Evolutionary conservation across 176 grass and related monocot species (phyloP).

Genomic region (Paspalum notatum): DNA sequence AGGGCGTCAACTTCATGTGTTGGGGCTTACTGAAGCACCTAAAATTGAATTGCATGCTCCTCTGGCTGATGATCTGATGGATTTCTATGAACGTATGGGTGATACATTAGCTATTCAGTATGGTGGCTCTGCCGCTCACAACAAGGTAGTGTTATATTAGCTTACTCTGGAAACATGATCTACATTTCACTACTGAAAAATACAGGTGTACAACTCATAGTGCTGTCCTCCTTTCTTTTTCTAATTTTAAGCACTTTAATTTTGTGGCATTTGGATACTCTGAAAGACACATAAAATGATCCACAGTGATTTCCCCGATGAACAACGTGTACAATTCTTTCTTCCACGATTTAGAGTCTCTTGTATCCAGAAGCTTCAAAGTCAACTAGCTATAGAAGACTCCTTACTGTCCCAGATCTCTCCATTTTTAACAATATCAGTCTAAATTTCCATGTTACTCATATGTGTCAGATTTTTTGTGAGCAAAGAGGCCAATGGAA

Average conservation of each 20-base stretch:
- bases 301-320: not conserved
- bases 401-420: not conserved
- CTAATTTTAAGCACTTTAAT: not conserved
- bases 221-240: not conserved
- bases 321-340: slow-evolving; percentile 3
- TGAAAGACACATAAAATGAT: slow-evolving; percentile 17
- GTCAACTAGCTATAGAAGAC: not conserved
- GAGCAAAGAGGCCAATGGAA: slow-evolving; percentile 97
- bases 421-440: not conserved
- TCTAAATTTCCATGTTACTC: slow-evolving; percentile 31
- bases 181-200: slow-evolving; percentile 13
- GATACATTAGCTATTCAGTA: slow-evolving; percentile 91
- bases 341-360: slow-evolving; percentile 13
- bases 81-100: slow-evolving; percentile 94
- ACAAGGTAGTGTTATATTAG: slow-evolving; percentile 73
- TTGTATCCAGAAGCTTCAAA: slow-evolving; percentile 10
- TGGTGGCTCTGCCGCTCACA: slow-evolving; percentile 93
- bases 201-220: slow-evolving; percentile 13
- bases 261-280: slow-evolving; percentile 14
- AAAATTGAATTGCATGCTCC: slow-evolving; percentile 76
- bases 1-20: slow-evolving; percentile 75
- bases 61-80: slow-evolving; percentile 79
- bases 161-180: slow-evolving; percentile 19
- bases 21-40: slow-evolving; percentile 60
- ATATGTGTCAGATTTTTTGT: slow-evolving; percentile 79